Conservation (phyloP, 306 rosid species). For the Medicago truncatula region MtrunA17r5.0-ANR NC_053048.1:53239001-53239500, state of each 20-base stretch:
- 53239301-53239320: not conserved
- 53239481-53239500: constrained; percentile 53
- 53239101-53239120: not conserved
- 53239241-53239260: not conserved
- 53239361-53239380: not conserved
- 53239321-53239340: not conserved
- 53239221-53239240: constrained; percentile 4
- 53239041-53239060: not conserved
- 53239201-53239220: not conserved
- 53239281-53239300: not conserved
- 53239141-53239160: not conserved
- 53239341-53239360: not conserved
- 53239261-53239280: not conserved
- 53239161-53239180: not conserved
- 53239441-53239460: constrained; percentile 18
- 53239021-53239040: not conserved
- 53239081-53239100: not conserved
- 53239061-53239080: not conserved
- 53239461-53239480: not conserved
- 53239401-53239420: constrained; percentile 50
- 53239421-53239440: constrained; percentile 40
- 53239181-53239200: not conserved
- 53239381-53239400: constrained; percentile 59
- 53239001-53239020: not conserved
- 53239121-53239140: not conserved